Base-by-base conservation (phyloP, 371 early-diverging fungal species). In the Blakeslea trispora region DNA sequence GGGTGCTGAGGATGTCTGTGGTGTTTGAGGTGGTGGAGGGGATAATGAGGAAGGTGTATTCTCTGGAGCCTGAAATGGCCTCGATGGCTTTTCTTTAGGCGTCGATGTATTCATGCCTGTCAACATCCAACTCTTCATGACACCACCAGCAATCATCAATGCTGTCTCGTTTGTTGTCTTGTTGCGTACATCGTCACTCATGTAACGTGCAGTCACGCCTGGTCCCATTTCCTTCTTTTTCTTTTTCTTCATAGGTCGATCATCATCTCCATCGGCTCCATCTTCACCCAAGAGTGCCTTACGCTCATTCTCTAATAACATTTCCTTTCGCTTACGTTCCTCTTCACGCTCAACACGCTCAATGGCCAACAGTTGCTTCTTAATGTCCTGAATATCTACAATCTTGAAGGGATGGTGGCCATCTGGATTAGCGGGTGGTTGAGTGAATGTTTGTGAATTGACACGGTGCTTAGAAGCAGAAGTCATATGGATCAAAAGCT, bases 61-160 rank as follows among this genome's bases (percentile, higher is more conserved):
- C 7, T 28, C 28, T 28, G 28, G 3, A 5, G 28, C 3, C 28
- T 28, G 47, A 4, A 22, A 41, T 22, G 59, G 31, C 41, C 55
- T 15, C 11, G 39, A 8, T 37, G 32, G 4, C 37, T 54, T 64
- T 5, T 59, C 60, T 53, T 53, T 51, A 3, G 49, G 18, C 13
- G 58, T 68, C 17, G 37, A 60, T 54, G 53, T 55, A 14, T 68
- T 69, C 24, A 74, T 68, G 11, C 76, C 75, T n/a, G 81, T 70
- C 63, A 82, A 79, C 91, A 91, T 91, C 91, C 91, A 91, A 39
- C 85, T 77, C 61, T 85, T 86, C 42, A 77, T 79, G 14, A 81
- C 69, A 41, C 87, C 89, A 64, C 91, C 91, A 21, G 86, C 89
- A 53, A 81, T 82, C 61, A 86, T 83, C 50, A 88, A 69, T 2